Conservation (phyloP, 768 basidiomycete species). For the Dictyophora rubrovolvata region DNA sequence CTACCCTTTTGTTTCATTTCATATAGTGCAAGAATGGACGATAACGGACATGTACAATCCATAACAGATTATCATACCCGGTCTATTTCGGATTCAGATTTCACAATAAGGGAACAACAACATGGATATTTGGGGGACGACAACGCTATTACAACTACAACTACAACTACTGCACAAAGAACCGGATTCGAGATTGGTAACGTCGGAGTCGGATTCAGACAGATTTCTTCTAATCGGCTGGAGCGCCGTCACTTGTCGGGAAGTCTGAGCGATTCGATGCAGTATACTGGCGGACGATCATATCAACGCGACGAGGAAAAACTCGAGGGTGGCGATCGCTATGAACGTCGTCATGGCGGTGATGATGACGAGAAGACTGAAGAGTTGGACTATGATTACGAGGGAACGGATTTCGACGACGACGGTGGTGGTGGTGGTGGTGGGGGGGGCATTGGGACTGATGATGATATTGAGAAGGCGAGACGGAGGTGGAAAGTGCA, state of each 20-base stretch:
- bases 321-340: not conserved
- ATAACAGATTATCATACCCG: not conserved
- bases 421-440: not conserved
- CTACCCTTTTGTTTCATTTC: not conserved
- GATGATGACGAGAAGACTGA: not conserved
- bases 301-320: not conserved
- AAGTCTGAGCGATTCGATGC: not conserved
- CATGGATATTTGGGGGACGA: not conserved
- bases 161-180: too few species aligned
- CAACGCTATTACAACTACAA: too few species aligned
- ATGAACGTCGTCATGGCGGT: too few species aligned
- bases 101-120: not conserved
- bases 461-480: not conserved
- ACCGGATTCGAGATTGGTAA: too few species aligned
- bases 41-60: constrained; percentile 14
- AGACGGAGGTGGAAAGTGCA: not conserved
- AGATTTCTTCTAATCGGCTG: not conserved
- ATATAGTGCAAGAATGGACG: constrained; percentile 17
- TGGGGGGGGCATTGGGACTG: not conserved
- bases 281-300: not conserved
- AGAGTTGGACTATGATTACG: not conserved
- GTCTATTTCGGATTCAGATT: not conserved
- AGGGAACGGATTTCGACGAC: not conserved
- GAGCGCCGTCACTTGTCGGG: not conserved
- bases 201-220: too few species aligned